Percentiles rank a stretch among this genome's conserved stretches.
These are phyloP conservation scores for Hanseniaspora thailandica DNA, from an alignment of 805 yeast species.

Conservation along the genomic window DNA sequence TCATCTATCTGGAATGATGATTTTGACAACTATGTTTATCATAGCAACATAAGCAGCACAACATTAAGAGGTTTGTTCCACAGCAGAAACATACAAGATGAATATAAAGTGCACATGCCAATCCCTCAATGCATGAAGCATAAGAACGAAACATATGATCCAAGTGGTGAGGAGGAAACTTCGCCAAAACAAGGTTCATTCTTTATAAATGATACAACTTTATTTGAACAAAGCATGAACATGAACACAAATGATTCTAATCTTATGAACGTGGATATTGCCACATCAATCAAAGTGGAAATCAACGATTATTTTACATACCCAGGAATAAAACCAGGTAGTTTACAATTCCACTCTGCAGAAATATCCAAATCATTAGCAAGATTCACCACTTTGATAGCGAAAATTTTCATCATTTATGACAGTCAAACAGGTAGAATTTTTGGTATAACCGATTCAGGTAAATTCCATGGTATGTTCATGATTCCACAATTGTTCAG, in stretches of 20 bases:
- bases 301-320: not conserved
- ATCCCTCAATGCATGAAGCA: not conserved
- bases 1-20: not conserved
- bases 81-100: not conserved
- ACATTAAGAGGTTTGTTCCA: constrained; percentile 8
- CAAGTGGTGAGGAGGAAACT: not conserved
- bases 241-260: not conserved
- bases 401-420: constrained; percentile 1
- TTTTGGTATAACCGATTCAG: constrained; percentile 13
- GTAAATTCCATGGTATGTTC: constrained; percentile 11
- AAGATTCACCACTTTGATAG: not conserved
- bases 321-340: not conserved
- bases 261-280: not conserved
- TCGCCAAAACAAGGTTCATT: constrained; percentile 1
- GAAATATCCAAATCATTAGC: constrained; percentile 2
- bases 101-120: constrained; percentile 2
- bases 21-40: not conserved
- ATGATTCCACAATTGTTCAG: constrained; percentile 7
- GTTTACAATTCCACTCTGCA: not conserved
- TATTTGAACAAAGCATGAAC: not conserved
- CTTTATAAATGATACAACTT: constrained; percentile 1
- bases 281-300: not conserved
- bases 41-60: constrained; percentile 1
- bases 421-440: not conserved
- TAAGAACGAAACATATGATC: not conserved